phyloP scores from a whole-genome alignment of 345 rosid species.

The Euphorbia lathyris region DNA sequence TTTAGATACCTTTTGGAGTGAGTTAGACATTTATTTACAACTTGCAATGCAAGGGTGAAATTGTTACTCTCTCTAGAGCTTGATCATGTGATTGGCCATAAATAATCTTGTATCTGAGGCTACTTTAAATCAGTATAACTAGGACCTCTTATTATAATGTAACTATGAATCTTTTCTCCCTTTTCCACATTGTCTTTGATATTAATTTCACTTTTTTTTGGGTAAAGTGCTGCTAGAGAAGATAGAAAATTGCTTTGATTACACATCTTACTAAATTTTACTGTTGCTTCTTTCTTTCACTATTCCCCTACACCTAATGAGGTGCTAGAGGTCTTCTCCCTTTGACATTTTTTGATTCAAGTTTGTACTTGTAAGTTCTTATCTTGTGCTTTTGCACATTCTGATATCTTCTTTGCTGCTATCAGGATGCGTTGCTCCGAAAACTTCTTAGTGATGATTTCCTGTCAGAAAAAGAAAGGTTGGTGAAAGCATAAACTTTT shows the following conservation, averaged over 20 bases:
- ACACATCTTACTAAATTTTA: not conserved
- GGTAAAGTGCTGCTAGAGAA: not conserved
- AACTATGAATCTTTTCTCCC: not conserved
- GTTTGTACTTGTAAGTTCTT: not conserved
- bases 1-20: no score
- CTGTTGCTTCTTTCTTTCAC: not conserved
- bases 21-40: no score
- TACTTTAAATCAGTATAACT: not conserved
- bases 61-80: not conserved
- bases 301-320: not conserved
- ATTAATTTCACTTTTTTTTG: not conserved
- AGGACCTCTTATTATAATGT: not conserved
- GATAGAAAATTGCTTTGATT: not conserved
- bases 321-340: not conserved
- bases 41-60: not conserved
- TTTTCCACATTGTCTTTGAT: not conserved
- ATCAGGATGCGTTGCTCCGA: constrained; percentile 82
- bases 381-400: constrained; percentile 9
- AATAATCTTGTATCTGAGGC: not conserved
- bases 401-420: constrained; percentile 16
- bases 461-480: constrained; percentile 77
- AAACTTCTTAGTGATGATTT: constrained; percentile 61
- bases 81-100: not conserved
- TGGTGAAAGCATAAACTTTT: not conserved
- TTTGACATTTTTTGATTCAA: not conserved